These are phyloP conservation scores for Trichosporon asahii DNA, from an alignment of 1,284 basidiomycete species.

Conservation along the genomic window DNA sequence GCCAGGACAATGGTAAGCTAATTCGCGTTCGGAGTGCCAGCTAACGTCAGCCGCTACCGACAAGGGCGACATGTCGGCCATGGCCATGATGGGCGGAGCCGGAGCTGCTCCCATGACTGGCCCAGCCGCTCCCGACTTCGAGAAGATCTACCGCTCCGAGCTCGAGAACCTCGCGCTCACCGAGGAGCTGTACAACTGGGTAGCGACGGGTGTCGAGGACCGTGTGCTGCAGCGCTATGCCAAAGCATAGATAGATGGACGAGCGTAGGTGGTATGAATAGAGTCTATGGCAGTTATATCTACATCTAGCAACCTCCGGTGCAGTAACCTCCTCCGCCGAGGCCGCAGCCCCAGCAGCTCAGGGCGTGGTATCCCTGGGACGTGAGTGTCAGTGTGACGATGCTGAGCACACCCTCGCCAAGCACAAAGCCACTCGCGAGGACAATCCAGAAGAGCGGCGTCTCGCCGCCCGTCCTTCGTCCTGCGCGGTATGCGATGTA, in stretches of 20 bases:
- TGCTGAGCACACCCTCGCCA: slow-evolving; percentile 82
- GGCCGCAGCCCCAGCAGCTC: slow-evolving; percentile 76
- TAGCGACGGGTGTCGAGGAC: slow-evolving; percentile 72
- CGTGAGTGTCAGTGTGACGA: slow-evolving; percentile 71
- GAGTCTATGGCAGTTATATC: slow-evolving; percentile 1
- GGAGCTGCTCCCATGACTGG: slow-evolving; percentile 52
- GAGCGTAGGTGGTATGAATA: background rate
- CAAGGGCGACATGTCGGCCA: slow-evolving; percentile 67
- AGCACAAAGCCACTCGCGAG: slow-evolving; percentile 92
- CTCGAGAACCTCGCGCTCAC: slow-evolving; percentile 89
- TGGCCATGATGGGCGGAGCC: slow-evolving; percentile 64
- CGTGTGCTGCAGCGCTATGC: slow-evolving; percentile 73
- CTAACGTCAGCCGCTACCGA: slow-evolving; percentile 65
- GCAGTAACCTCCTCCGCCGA: slow-evolving; percentile 59
- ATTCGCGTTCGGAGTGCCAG: slow-evolving; percentile 14
- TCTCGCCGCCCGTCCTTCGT: slow-evolving; percentile 51
- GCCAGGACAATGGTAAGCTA: slow-evolving; percentile 77
- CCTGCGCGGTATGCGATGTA: slow-evolving; percentile 68
- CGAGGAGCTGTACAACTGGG: slow-evolving; percentile 77
- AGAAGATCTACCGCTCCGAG: slow-evolving; percentile 87
- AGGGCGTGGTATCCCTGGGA: slow-evolving; percentile 68
- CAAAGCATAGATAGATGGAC: slow-evolving; percentile 40
- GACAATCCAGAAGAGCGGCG: slow-evolving; percentile 73
- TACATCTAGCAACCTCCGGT: slow-evolving; percentile 37
- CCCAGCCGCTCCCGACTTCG: slow-evolving; percentile 72